Base-by-base conservation (phyloP, 1,284 basidiomycete species). In the Ceratobasidium sp. region DNA sequence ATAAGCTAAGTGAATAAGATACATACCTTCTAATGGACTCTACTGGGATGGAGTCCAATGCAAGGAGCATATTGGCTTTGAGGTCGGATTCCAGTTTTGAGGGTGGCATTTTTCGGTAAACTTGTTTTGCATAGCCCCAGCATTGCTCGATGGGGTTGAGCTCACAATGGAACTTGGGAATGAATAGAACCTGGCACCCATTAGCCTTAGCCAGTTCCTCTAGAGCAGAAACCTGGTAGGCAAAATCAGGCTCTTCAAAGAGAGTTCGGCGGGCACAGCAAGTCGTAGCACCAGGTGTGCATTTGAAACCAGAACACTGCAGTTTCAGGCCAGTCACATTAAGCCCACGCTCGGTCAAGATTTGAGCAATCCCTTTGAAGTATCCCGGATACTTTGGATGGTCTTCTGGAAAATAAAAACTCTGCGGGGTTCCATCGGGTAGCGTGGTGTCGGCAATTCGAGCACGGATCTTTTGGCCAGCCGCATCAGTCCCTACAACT, bases 101-200 rank as follows among this genome's bases (percentile, higher is more conserved):
- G 0, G 64, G 22, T 0, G 77, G 77, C 1, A 51, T 44, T 17
- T 77, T 32, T n/a, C 46, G 34, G 19, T 54, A 68, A 25, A 34
- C 13, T 4, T 17, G 8, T 11, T 68, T 65, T 4, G 83, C 80
- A 5, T 80, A 78, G 7, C 83, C 83, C 83, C 83, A 84, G 76
- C 83, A 84, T 64, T 81, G 82, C 68, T 83, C 80, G 70, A 84
- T 85, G 32, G 81, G 83, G 75, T 84, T 84, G 8, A 84, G 80
- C 71, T 84, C 81, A 78, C 83, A 84, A 74, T 85, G 83, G 76
- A 81, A 85, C 71, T 84, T 85, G 2, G 81, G 83, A 2, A 83
- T 78, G 62, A 82, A 83, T 46, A 77, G 22, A 29, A 76, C 77
- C 13, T 54, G 52, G 67, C 84, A 82, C 9, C 83, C 81, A 17